Percentiles rank a stretch among this genome's conserved stretches.
These are phyloP conservation scores for Amaranthus tricolor DNA, from an alignment of 179 eudicot genomes.

Conservation along the genomic window DNA sequence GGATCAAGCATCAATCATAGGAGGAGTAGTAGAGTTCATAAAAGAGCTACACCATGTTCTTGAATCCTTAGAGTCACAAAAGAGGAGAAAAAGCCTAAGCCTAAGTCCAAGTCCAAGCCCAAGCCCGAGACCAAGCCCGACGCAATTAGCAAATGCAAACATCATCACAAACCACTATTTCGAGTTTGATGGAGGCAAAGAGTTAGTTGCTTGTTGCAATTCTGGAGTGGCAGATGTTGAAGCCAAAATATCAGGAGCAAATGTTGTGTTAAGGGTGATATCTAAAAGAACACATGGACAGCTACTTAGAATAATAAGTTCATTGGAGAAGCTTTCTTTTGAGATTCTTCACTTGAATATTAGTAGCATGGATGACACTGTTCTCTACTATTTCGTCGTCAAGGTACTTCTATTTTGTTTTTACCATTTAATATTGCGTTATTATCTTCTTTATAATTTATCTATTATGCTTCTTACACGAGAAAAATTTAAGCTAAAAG, in stretches of 20 bases:
- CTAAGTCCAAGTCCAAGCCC: slow-evolving; percentile 60
- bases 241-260: slow-evolving; percentile 84
- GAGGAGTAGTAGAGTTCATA: slow-evolving; percentile 61
- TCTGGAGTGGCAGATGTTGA: slow-evolving; percentile 84
- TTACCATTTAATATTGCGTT: too few species aligned
- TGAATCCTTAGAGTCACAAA: slow-evolving; percentile 75
- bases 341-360: slow-evolving; percentile 87
- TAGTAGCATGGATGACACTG: slow-evolving; percentile 97
- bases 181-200: slow-evolving; percentile 43
- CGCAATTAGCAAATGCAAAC: slow-evolving; percentile 28
- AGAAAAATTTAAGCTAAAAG: too few species aligned
- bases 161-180: slow-evolving; percentile 22
- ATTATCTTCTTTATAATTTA: too few species aligned
- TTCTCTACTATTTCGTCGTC: slow-evolving; percentile 77
- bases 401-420: slow-evolving; percentile 50
- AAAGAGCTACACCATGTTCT: slow-evolving; percentile 90
- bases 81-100: slow-evolving; percentile 79
- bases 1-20: slow-evolving; percentile 92
- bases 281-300: slow-evolving; percentile 71
- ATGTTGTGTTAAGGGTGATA: slow-evolving; percentile 65
- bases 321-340: slow-evolving; percentile 63
- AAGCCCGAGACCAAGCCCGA: slow-evolving; percentile 34
- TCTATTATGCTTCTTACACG: too few species aligned
- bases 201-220: slow-evolving; percentile 73
- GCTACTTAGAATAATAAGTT: slow-evolving; percentile 56